These are phyloP conservation scores for Microascus cirrosus DNA, from an alignment of 2,329 filamentous ascomycete genomes.

Conservation along the genomic window DNA sequence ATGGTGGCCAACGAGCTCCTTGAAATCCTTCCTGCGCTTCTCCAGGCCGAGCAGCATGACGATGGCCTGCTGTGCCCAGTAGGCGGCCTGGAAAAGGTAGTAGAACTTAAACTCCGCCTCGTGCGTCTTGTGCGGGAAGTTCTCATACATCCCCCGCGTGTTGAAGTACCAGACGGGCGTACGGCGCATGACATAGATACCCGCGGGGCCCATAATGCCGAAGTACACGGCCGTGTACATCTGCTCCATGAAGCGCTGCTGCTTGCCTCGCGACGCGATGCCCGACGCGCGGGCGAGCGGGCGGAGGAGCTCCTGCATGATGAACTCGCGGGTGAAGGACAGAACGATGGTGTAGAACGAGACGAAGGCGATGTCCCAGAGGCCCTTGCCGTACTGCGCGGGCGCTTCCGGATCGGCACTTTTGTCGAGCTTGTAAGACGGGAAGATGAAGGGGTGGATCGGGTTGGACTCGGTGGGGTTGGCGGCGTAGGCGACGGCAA, in stretches of 20 bases:
- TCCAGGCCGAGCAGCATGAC: slow-evolving; percentile 79
- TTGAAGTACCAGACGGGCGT: slow-evolving; percentile 95
- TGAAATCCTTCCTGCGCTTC: slow-evolving; percentile 90
- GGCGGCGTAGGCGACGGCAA: slow-evolving; percentile 44
- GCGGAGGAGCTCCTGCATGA: slow-evolving; percentile 82
- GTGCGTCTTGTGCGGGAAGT: slow-evolving; percentile 74
- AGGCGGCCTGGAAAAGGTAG: slow-evolving; percentile 86
- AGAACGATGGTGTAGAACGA: slow-evolving; percentile 82
- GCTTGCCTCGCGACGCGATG: slow-evolving; percentile 55
- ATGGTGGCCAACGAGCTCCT: slow-evolving; percentile 84
- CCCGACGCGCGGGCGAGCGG: slow-evolving; percentile 66
- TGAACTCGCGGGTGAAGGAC: slow-evolving; percentile 87
- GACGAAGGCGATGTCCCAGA: slow-evolving; percentile 76
- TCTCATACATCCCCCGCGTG: slow-evolving; percentile 79
- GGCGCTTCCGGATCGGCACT: slow-evolving; percentile 34
- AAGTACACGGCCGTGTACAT: slow-evolving; percentile 92
- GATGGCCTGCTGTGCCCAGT: slow-evolving; percentile 92
- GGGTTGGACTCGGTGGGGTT: slow-evolving; percentile 72
- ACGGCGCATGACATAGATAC: slow-evolving; percentile 80
- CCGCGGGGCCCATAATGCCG: slow-evolving; percentile 66
- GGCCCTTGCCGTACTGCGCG: slow-evolving; percentile 79
- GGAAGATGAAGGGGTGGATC: slow-evolving; percentile 71
- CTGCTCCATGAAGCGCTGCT: slow-evolving; percentile 91
- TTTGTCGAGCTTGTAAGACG: slow-evolving; percentile 57
- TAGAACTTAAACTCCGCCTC: slow-evolving; percentile 84